These are phyloP conservation scores for Fusarium ambrosium DNA, from an alignment of 2,329 filamentous ascomycete genomes.

Conservation along the genomic window DNA sequence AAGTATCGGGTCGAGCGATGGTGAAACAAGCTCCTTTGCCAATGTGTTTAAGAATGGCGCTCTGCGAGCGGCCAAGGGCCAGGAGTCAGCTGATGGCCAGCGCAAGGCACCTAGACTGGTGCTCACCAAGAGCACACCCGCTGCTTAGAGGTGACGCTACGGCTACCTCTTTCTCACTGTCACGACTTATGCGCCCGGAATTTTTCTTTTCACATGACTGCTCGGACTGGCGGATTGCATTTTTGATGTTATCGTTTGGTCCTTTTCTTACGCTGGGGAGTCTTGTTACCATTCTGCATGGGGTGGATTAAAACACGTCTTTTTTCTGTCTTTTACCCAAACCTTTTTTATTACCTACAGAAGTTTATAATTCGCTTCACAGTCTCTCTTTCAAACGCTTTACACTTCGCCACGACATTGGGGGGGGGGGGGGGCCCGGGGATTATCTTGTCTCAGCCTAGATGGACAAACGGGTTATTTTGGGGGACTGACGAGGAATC, in stretches of 20 bases:
- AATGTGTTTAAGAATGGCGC: slow-evolving; percentile 74
- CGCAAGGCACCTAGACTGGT: slow-evolving; percentile 90
- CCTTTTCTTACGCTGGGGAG: slow-evolving; percentile 44
- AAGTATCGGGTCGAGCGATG: slow-evolving; percentile 65
- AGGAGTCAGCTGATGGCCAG: slow-evolving; percentile 71
- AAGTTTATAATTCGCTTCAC: slow-evolving; percentile 57
- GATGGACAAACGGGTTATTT: slow-evolving; percentile 45
- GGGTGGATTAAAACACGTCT: slow-evolving; percentile 41
- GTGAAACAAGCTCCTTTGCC: slow-evolving; percentile 73
- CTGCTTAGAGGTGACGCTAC: slow-evolving; percentile 45
- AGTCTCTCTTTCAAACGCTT: slow-evolving; percentile 56
- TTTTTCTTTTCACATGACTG: slow-evolving; percentile 54
- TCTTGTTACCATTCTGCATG: slow-evolving; percentile 44
- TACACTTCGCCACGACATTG: slow-evolving; percentile 49
- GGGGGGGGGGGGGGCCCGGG: slow-evolving; percentile 43
- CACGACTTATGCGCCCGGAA: slow-evolving; percentile 56
- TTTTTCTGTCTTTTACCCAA: slow-evolving; percentile 35
- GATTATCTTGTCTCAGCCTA: slow-evolving; percentile 48
- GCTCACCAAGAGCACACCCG: slow-evolving; percentile 71
- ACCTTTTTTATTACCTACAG: slow-evolving; percentile 45
- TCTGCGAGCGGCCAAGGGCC: slow-evolving; percentile 64
- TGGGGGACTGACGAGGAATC: slow-evolving; percentile 45
- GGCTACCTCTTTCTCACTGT: slow-evolving; percentile 43
- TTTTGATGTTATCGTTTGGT: slow-evolving; percentile 48
- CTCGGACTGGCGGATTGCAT: slow-evolving; percentile 53